These are phyloP conservation scores for Xylariaceae sp. DNA, from an alignment of 2,329 filamentous ascomycete genomes.

Conservation along the genomic window DNA sequence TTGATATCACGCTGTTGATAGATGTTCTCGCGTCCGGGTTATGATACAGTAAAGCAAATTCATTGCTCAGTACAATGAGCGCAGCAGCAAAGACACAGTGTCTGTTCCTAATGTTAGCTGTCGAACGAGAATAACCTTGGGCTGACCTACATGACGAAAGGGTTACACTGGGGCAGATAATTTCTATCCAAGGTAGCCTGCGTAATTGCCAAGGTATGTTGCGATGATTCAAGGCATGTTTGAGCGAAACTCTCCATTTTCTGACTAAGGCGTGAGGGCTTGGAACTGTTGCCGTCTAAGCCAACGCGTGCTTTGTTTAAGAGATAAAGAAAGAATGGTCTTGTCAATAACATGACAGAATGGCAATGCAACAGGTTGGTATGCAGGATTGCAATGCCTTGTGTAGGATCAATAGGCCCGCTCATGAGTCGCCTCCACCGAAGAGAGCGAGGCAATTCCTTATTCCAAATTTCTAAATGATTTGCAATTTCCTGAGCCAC, in stretches of 20 bases:
- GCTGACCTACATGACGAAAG: slow-evolving; percentile 59
- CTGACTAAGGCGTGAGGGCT: slow-evolving; percentile 39
- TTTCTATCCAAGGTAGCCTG: slow-evolving; percentile 50
- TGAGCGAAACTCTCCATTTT: slow-evolving; percentile 55
- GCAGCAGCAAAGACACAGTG: slow-evolving; percentile 63
- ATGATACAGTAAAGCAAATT: slow-evolving; percentile 57
- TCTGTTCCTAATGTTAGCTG: slow-evolving; percentile 44
- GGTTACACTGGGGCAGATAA: slow-evolving; percentile 58
- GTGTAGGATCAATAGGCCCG: slow-evolving; percentile 48
- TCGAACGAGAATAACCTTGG: neutral
- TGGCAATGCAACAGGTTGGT: slow-evolving; percentile 67
- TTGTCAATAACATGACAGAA: slow-evolving; percentile 66
- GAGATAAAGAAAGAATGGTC: slow-evolving; percentile 68
- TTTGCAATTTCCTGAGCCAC: slow-evolving; percentile 63
- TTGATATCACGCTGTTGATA: slow-evolving; percentile 51
- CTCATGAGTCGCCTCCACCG: slow-evolving; percentile 56
- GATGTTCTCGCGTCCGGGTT: slow-evolving; percentile 49
- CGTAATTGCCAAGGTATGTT: slow-evolving; percentile 55
- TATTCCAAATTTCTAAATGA: slow-evolving; percentile 58
- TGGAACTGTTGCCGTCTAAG: slow-evolving; percentile 37
- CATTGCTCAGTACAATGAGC: slow-evolving; percentile 61
- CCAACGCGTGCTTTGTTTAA: slow-evolving; percentile 51
- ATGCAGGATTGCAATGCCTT: slow-evolving; percentile 66
- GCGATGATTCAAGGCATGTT: slow-evolving; percentile 57
- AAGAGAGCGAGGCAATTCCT: slow-evolving; percentile 53